Evolutionary conservation across 2,329 filamentous ascomycete species (phyloP), one percentile per base, ranked within the genome.

Genomic region (Rhynchosporium graminicola): DNA sequence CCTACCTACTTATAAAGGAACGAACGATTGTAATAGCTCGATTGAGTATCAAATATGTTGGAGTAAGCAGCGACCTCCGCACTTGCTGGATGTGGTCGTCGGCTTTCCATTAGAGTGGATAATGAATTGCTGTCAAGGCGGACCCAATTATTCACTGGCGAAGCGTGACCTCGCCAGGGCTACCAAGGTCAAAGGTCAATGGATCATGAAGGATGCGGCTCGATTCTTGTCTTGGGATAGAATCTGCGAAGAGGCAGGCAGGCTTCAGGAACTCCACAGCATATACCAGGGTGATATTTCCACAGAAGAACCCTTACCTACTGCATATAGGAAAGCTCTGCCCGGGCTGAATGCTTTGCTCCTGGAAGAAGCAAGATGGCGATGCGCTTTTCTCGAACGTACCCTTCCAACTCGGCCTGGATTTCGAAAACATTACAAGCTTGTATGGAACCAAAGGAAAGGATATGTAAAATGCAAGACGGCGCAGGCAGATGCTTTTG

Each of bases 211-310:
- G 29, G 48, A 47, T 42, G 33, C 38, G 7, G 9, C 47, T 26
- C 29, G 20, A 10, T 55, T 47, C 59, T 58, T 26, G 47, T 40
- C 29, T 1, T 63, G 61, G 64, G 33, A 50, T 5, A 46, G 62
- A 45, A 55, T 66, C 31, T 12, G 42, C 29, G 26, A 60, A 45
- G 61, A 66, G 20, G 33, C 47, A 31, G 6, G 48, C 5, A 36
- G 60, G 5, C 15, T 60, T 3, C 36, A 58, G 20, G n/a, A n/a
- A 3, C 4, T 64, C 3, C 7, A 50, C 43, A 9, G 47, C 5
- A 29, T 26, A 29, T 54, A 40, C 31, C 50, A 33, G 36, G 55
- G 51, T n/a, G 56, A n/a, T 4, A 58, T 63, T 3, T 12, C 31
- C 8, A 38, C 46, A 26, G 59, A 55, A 9, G 40, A 20, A 28